phyloP scores from a whole-genome alignment of 139 green algal genomes.

The Chlamydomonas asymmetrica region DNA sequence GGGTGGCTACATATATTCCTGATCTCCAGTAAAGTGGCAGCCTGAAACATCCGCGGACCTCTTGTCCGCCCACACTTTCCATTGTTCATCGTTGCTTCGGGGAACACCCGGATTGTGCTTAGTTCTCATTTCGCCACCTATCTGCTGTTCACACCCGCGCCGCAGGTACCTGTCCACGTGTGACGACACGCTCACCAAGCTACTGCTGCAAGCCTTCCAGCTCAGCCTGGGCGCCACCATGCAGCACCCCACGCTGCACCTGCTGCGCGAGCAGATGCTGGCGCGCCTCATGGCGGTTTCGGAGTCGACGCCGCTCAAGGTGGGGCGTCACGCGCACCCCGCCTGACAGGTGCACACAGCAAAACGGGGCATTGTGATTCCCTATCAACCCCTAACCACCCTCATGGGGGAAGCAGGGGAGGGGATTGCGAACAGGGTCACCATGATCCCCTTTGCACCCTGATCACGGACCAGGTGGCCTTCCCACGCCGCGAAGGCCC shows the following conservation, averaged over 20 bases:
- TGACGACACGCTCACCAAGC: constrained; percentile 28
- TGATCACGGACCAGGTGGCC: constrained; percentile 12
- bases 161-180: constrained; percentile 21
- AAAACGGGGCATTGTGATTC: constrained; percentile 13
- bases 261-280: constrained; percentile 79
- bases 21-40: too few relatives aligned
- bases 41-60: too few relatives aligned
- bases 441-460: too few relatives aligned
- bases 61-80: too few relatives aligned
- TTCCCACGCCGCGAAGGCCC: background rate
- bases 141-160: background rate
- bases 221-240: constrained; percentile 70
- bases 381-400: background rate
- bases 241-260: constrained; percentile 54
- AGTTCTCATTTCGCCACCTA: too few relatives aligned
- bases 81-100: too few relatives aligned
- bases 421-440: too few relatives aligned
- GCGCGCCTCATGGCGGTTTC: constrained; percentile 65
- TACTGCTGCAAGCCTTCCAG: constrained; percentile 74
- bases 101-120: too few relatives aligned
- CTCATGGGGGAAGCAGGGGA: too few relatives aligned
- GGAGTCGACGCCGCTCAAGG: constrained; percentile 22
- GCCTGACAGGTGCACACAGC: background rate
- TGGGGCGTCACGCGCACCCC: background rate
- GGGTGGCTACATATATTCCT: too few relatives aligned